Evolutionary conservation across 1,284 basidiomycete genomes (phyloP).

Genomic region (Puccinia novopanici): DNA sequence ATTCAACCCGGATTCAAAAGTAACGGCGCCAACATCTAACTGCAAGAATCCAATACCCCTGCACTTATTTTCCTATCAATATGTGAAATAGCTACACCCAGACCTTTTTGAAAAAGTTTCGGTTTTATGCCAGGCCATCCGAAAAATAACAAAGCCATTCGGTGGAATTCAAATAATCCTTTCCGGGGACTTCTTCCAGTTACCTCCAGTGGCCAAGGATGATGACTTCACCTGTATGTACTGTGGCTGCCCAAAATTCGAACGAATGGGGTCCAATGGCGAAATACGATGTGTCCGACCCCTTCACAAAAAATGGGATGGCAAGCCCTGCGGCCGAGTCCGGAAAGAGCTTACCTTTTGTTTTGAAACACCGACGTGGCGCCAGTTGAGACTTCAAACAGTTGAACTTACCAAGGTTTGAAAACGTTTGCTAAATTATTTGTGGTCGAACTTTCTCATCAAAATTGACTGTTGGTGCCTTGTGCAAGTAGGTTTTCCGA

Average conservation of each 20-base stretch:
- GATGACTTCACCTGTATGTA: constrained; percentile 42
- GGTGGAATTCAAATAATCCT: constrained; percentile 48
- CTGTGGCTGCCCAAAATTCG: constrained; percentile 42
- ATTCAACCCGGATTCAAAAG: background rate
- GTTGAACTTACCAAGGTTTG: constrained; percentile 33
- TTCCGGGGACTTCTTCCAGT: constrained; percentile 45
- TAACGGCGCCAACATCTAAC: background rate
- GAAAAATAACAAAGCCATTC: constrained; percentile 16
- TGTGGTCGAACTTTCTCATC: background rate
- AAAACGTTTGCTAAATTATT: background rate
- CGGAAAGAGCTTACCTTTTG: constrained; percentile 36
- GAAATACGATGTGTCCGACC: constrained; percentile 36
- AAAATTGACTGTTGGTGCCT: background rate
- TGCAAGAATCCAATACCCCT: background rate
- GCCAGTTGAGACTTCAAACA: background rate
- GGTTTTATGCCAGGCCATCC: constrained; percentile 32
- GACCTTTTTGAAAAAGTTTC: constrained; percentile 45
- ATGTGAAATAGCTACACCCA: constrained; percentile 31
- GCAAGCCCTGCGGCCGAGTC: constrained; percentile 23
- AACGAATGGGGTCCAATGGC: constrained; percentile 30
- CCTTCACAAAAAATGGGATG: constrained; percentile 34
- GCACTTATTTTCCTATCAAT: background rate
- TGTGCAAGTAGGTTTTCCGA: constrained; percentile 53
- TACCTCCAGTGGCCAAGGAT: constrained; percentile 42
- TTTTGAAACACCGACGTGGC: constrained; percentile 37